Evolutionary conservation across 2,329 filamentous ascomycete genomes (phyloP), one percentile per base, ranked within the genome.

Genomic region (Ophiocordyceps camponoti-floridani): DNA sequence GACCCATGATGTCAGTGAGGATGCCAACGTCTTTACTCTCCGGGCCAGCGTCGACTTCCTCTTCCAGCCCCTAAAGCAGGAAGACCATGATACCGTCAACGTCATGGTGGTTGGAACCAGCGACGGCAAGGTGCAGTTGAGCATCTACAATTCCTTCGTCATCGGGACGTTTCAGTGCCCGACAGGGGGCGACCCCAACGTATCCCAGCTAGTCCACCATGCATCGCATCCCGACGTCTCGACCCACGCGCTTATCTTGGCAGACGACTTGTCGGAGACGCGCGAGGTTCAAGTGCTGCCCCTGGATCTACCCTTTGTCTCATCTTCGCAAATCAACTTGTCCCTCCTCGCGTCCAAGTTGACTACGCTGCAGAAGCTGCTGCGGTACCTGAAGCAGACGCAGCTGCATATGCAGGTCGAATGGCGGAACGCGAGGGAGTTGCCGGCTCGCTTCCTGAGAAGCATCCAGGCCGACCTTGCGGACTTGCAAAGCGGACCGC

Each of bases 321-420:
- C 79, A 3, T 79, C 79, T 13, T 81, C 79, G 2, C 84, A 84
- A 3, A 76, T 87, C 46, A 84, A 93, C 54, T 66, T 96, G 2
- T 84, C 88, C 27, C 70, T 94, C 4, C 69, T 96, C 12, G 82
- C 88, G 1, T 86, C 82, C 14, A 94, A 93, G 54, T 82, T 86
- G 4, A 93, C 88, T 0, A 84, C 85, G 40, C 63, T 96, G 14
- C 85, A 94, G 53, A 94, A 91, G 50, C 62, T 96, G 12, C 65
- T 95, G 8, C 73, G 86, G 43, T 96, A 98, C 56, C 72, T 94
- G 41, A 78, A 77, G 46, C 85, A 94, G 57, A 79, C 83, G 0
- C 77, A 91, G 49, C 69, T 75, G 31, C 84, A 89, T 50, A 84
- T 95, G 65, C 68, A 79, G 23, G 72, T 78, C 3, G 88, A 94